phyloP scores from a whole-genome alignment of 75 land plant species.

The Picea sitchensis region DNA sequence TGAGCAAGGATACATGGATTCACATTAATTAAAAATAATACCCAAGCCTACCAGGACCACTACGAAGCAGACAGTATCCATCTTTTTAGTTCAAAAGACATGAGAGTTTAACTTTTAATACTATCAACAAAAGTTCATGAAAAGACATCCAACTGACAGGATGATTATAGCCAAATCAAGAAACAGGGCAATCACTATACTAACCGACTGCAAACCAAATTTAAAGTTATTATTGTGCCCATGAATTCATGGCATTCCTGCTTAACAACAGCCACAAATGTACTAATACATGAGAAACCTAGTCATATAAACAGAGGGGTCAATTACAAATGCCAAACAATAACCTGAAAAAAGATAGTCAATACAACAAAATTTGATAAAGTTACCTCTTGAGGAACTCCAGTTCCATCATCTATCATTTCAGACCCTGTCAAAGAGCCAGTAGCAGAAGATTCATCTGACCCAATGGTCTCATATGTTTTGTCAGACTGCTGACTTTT shows the following conservation, averaged over 20 bases:
- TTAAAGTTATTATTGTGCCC: not conserved
- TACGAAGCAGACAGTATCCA: too few species aligned
- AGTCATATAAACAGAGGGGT: not conserved
- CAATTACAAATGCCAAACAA: not conserved
- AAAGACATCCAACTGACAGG: too few species aligned
- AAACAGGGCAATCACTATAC: not conserved
- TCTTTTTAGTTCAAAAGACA: too few species aligned
- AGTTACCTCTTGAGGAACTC: conserved; percentile 84
- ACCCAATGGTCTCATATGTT: conserved; percentile 22
- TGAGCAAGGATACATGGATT: too few species aligned
- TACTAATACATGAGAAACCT: not conserved
- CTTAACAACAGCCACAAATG: not conserved
- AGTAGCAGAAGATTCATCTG: conserved; percentile 30
- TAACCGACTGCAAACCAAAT: not conserved
- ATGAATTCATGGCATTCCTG: not conserved
- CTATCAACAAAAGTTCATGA: too few species aligned
- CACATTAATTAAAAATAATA: too few species aligned
- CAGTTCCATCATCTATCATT: conserved; percentile 46
- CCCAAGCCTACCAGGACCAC: too few species aligned
- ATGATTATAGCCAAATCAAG: too few species aligned
- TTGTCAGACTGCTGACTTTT: conserved; percentile 11
- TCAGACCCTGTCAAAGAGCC: conserved; percentile 47
- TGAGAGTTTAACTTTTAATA: too few species aligned
- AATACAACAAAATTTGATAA: conserved; percentile 36
- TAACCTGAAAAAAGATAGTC: not conserved